Base-by-base conservation (phyloP, 2,329 filamentous ascomycete genomes). In the Colletotrichum lindemuthianum region DNA sequence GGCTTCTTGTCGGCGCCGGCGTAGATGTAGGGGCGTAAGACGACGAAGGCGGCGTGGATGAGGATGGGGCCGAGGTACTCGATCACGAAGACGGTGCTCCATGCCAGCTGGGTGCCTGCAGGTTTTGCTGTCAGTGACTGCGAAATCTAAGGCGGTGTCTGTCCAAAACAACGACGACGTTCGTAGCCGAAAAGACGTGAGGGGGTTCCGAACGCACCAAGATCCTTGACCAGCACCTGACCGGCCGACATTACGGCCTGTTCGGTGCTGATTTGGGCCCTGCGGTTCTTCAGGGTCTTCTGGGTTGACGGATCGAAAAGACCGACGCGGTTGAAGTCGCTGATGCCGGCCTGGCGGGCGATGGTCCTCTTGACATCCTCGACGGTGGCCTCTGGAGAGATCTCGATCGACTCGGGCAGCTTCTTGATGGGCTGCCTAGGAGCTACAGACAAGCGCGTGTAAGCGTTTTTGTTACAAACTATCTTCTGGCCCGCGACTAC, bases 61-160 rank as follows among this genome's bases (percentile, higher is more conserved):
- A 97, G 79, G 72, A 98, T 86, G 6, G 96, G 96, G 4, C 96
- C 96, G 69, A 96, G 80, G 78, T 99, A 99, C 80, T 99, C 96
- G 81, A 97, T 89, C 68, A 97, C 81, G 83, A 95, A 99, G 77
- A 98, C 95, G 66, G 92, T 96, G 69, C 89, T 90, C 96, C 96
- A 99, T 67, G 88, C 88, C 60, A 97, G 90, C 78, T 99, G 96
- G 52, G 90, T 87, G 13, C 96, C 93, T 97, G 64, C 8, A 40
- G 45, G 15, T 15, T 40, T 40, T 16, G 7, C 24, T 37, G 32
- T 40, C 16, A 6, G 34, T 24, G 24, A 5, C 24, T 24, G 24
- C 24, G 24, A 24, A 24, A 24, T 4, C 24, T 24, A 24, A 24
- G 24, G 5, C 24, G 24, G 24, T 24, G 4, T 24, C 24, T 24